A percentile compares a stretch with the other conserved stretches of the same genome.
Conservation (phyloP, 2,329 filamentous ascomycete genomes). For the Hysterium pulicare region DNA sequence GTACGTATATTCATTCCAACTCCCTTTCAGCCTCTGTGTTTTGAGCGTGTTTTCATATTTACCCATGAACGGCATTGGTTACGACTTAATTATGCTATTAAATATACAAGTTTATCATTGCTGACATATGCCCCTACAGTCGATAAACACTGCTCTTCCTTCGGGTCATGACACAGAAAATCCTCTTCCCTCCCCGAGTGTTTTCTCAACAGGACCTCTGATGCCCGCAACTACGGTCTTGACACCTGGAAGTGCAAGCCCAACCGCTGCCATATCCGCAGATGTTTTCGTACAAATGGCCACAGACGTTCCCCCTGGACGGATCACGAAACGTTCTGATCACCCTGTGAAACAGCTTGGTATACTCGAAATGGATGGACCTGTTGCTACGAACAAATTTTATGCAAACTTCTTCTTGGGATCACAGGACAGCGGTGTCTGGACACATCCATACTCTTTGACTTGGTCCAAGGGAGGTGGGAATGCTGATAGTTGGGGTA, state of each 20-base stretch:
- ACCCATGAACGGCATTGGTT: too few relatives aligned
- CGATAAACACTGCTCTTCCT: constrained; percentile 29
- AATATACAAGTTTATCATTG: too few relatives aligned
- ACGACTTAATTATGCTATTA: too few relatives aligned
- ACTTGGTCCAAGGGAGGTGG: constrained; percentile 43
- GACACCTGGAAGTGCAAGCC: constrained; percentile 21
- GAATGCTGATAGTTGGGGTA: constrained; percentile 67
- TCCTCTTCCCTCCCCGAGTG: constrained; percentile 19
- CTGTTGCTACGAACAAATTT: constrained; percentile 71
- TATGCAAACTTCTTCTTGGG: constrained; percentile 75
- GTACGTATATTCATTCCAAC: constrained; percentile 15
- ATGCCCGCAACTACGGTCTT: constrained; percentile 27
- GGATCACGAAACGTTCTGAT: constrained; percentile 35
- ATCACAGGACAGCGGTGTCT: constrained; percentile 64
- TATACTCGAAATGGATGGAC: constrained; percentile 36
- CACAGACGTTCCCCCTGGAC: constrained; percentile 37
- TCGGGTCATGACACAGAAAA: constrained; percentile 24
- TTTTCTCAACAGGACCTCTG: constrained; percentile 21
- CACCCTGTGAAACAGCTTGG: constrained; percentile 41
- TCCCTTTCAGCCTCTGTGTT: not conserved
- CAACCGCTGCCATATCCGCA: constrained; percentile 12
- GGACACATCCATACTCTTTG: constrained; percentile 62
- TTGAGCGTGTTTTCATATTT: not conserved
- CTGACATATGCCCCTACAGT: constrained; percentile 18
- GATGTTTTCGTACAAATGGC: constrained; percentile 43